These are phyloP conservation scores for Lojkania enalia DNA, from an alignment of 2,329 filamentous ascomycete genomes.

Conservation along the genomic window DNA sequence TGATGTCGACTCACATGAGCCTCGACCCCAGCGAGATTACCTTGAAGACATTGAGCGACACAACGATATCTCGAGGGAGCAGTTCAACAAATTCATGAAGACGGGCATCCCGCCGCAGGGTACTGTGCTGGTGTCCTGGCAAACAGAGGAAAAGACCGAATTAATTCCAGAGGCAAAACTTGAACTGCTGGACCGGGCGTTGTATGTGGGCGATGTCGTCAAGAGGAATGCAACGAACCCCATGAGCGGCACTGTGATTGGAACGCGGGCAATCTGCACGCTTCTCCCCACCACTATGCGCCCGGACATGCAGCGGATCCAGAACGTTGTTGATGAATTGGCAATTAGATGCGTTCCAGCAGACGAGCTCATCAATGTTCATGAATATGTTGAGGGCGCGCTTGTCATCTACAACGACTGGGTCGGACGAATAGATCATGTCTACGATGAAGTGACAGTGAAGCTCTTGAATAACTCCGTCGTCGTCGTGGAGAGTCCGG, in stretches of 20 bases:
- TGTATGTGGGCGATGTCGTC: conserved; percentile 60
- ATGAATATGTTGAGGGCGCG: conserved; percentile 55
- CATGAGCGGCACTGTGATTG: conserved; percentile 60
- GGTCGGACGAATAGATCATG: conserved; percentile 57
- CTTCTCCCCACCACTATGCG: conserved; percentile 43
- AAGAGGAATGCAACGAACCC: conserved; percentile 53
- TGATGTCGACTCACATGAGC: conserved; percentile 51
- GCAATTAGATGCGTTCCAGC: conserved; percentile 48
- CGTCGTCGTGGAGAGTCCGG: conserved; percentile 55
- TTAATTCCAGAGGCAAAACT: conserved; percentile 50
- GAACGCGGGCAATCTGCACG: conserved; percentile 51
- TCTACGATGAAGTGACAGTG: conserved; percentile 55
- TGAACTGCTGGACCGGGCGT: conserved; percentile 56
- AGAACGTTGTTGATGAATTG: conserved; percentile 31
- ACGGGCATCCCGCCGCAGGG: conserved; percentile 55
- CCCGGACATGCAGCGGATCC: conserved; percentile 27
- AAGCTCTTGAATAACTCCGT: conserved; percentile 57
- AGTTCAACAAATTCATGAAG: conserved; percentile 46
- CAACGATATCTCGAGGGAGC: conserved; percentile 30
- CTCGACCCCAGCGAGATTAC: conserved; percentile 48
- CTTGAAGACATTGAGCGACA: conserved; percentile 43
- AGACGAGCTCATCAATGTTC: conserved; percentile 50
- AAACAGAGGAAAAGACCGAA: conserved; percentile 46
- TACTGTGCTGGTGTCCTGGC: conserved; percentile 56
- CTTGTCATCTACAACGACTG: conserved; percentile 59